Percentiles rank a stretch among this genome's conserved stretches.
These are phyloP conservation scores for Straminergon stramineum DNA, from an alignment of 225 moss, liverwort and hornwort genomes.

Conservation along the genomic window DNA sequence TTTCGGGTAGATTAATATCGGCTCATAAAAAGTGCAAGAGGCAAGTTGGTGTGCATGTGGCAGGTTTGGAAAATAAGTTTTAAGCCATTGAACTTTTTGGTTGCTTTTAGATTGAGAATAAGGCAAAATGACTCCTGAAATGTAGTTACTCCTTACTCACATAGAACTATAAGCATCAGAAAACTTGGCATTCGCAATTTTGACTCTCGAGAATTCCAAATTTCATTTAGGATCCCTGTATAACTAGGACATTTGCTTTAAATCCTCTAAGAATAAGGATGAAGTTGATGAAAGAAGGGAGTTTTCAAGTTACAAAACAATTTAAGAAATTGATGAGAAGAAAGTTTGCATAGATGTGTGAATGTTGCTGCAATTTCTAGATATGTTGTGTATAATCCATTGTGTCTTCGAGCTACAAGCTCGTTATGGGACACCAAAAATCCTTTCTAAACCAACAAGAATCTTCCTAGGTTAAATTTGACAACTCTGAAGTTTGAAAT, in stretches of 20 bases:
- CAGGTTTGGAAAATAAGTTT: background rate
- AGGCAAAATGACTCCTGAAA: background rate
- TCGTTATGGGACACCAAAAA: rapidly evolving
- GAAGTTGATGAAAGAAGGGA: background rate
- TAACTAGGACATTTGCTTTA: background rate
- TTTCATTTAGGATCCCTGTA: rapidly evolving
- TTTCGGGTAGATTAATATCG: no score
- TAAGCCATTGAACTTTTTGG: background rate
- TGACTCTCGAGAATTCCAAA: rapidly evolving
- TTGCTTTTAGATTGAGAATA: background rate
- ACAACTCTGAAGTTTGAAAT: background rate
- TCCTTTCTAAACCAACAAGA: background rate
- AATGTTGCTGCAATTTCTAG: background rate
- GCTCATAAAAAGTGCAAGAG: background rate
- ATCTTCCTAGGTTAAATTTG: background rate
- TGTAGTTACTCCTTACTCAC: background rate
- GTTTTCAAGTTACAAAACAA: background rate
- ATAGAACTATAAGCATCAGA: rapidly evolving
- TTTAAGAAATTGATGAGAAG: background rate
- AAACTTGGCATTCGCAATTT: rapidly evolving
- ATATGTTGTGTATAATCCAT: background rate
- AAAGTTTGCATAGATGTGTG: background rate
- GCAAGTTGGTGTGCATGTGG: background rate
- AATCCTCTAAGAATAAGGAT: background rate
- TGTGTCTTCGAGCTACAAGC: rapidly evolving